These are phyloP conservation scores for Cryptococcus sp. DNA, from an alignment of 1,284 basidiomycete genomes.

Conservation along the genomic window DNA sequence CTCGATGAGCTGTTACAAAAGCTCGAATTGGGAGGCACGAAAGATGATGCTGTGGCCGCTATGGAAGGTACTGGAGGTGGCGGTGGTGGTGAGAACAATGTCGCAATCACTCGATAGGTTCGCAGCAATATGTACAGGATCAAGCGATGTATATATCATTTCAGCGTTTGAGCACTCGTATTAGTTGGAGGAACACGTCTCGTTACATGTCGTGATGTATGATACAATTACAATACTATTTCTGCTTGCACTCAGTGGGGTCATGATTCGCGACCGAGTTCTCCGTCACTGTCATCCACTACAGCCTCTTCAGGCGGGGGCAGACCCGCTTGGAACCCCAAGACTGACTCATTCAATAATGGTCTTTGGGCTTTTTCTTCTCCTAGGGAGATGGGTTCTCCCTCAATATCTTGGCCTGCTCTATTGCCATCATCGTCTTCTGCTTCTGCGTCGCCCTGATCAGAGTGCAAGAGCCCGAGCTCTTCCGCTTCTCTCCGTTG, in stretches of 20 bases:
- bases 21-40: conserved; percentile 83
- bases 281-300: conserved; percentile 21
- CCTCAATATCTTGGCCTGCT: background rate
- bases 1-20: conserved; percentile 82
- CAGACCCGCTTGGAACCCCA: conserved; percentile 22
- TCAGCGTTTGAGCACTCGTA: too few species aligned
- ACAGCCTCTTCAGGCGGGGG: conserved; percentile 27
- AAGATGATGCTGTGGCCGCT: conserved; percentile 61
- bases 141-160: background rate
- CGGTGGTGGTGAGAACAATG: conserved; percentile 45
- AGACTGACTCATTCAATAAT: conserved; percentile 7
- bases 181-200: background rate
- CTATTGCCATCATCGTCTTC: background rate
- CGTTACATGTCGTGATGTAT: background rate
- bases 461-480: background rate
- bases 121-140: background rate
- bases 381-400: background rate
- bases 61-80: conserved; percentile 53
- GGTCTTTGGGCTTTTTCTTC: conserved; percentile 2
- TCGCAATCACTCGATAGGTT: conserved; percentile 46
- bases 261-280: background rate
- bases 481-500: conserved; percentile 15
- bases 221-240: background rate
- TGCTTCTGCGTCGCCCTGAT: background rate
- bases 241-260: background rate